These are phyloP conservation scores for Rhodamnia argentea DNA, from an alignment of 345 rosid genomes.

Conservation along the genomic window DNA sequence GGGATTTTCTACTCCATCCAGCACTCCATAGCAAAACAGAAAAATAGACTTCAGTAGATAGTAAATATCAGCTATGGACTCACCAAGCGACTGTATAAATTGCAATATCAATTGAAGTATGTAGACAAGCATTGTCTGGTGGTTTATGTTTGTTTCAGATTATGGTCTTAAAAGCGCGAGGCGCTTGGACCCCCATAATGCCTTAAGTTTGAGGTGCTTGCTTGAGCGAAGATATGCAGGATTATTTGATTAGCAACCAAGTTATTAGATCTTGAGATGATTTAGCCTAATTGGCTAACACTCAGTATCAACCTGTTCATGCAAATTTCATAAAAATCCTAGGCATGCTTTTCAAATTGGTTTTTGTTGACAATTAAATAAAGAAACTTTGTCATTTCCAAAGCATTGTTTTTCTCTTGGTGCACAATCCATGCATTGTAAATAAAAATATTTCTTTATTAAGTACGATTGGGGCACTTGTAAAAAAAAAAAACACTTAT, in stretches of 20 bases:
- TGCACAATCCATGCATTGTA: not conserved
- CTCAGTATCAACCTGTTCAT: not conserved
- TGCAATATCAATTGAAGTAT: not conserved
- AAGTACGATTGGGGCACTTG: not conserved
- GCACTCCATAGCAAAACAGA: not conserved
- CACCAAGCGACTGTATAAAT: not conserved
- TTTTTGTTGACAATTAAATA: not conserved
- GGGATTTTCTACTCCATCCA: not conserved
- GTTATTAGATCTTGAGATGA: too few species aligned
- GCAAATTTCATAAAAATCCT: not conserved
- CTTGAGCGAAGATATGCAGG: not conserved
- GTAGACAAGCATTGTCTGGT: not conserved
- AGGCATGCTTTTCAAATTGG: not conserved
- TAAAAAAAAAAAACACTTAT: not conserved
- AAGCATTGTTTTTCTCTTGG: not conserved
- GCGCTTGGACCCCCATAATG: not conserved
- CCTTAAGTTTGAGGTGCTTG: not conserved
- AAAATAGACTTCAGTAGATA: not conserved
- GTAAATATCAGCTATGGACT: not conserved
- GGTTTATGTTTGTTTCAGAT: not conserved
- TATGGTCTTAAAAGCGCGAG: not conserved
- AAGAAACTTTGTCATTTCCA: not conserved
- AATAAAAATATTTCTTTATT: not conserved
- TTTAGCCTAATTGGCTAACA: not conserved
- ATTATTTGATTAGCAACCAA: not conserved